phyloP scores from a whole-genome alignment of 352 stramenopile genomes.

The Pythium brachiatum region DNA sequence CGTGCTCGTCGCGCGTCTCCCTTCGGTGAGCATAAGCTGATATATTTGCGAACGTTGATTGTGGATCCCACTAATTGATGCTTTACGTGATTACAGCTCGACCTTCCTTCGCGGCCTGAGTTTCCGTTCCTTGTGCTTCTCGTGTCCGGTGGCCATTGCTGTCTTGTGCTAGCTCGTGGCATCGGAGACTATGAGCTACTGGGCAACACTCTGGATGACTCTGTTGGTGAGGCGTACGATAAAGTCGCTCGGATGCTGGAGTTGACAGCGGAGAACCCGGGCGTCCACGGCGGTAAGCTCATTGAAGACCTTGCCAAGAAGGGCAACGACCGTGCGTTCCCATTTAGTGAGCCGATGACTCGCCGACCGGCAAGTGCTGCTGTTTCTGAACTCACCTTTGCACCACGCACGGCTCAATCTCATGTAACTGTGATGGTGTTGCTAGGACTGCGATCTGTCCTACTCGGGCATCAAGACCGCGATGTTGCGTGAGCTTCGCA shows the following conservation, averaged over 20 bases:
- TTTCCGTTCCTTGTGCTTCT: constrained; percentile 98
- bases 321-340: constrained; percentile 89
- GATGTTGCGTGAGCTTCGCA: constrained; percentile 82
- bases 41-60: neutral
- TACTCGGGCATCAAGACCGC: constrained; percentile 98
- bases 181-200: constrained; percentile 93
- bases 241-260: constrained; percentile 96
- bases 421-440: neutral
- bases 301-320: constrained; percentile 91
- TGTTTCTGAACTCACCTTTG: neutral
- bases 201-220: constrained; percentile 97
- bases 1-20: constrained; percentile 93
- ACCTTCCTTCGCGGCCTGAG: constrained; percentile 39
- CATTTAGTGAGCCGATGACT: constrained; percentile 92
- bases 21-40: constrained; percentile 47
- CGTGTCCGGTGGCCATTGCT: constrained; percentile 98
- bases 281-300: constrained; percentile 89
- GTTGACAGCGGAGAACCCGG: constrained; percentile 52
- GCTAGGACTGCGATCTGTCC: constrained; percentile 95
- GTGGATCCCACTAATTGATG: neutral
- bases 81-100: constrained; percentile 21
- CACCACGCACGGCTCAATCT: neutral
- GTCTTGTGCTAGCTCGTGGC: constrained; percentile 91
- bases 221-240: constrained; percentile 97
- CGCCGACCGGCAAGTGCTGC: constrained; percentile 42